Percentiles rank a stretch among this genome's conserved stretches.
Evolutionary conservation across 164 flowering plant species (phyloP).

Genomic region (Macadamia tetraphylla): DNA sequence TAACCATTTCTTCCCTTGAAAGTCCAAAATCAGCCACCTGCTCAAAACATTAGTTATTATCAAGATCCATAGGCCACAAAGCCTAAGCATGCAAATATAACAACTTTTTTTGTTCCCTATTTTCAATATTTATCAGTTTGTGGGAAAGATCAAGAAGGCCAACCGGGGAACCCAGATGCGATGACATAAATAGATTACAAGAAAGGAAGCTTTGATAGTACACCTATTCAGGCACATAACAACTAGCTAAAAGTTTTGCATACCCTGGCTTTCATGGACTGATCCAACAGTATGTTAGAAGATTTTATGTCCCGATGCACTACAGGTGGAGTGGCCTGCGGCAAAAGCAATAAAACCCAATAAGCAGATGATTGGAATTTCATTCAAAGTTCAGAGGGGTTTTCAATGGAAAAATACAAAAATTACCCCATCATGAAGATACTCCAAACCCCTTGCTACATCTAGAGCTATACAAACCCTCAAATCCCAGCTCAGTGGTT

Average conservation of each 20-base stretch:
- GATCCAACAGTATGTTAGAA: conserved; percentile 87
- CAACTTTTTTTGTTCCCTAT: neutral
- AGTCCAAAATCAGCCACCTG: conserved; percentile 99
- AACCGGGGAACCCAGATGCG: no score
- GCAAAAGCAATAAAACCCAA: neutral
- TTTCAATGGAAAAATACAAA: conserved; percentile 2
- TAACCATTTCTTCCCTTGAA: conserved; percentile 86
- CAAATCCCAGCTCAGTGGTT: conserved; percentile 72
- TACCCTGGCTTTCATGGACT: conserved; percentile 94
- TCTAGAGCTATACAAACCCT: conserved; percentile 83
- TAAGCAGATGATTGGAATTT: conserved; percentile 1
- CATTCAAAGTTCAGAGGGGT: neutral
- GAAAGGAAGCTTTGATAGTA: no score
- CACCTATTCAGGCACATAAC: no score
- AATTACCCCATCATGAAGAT: conserved; percentile 97
- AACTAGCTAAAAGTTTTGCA: conserved; percentile 7
- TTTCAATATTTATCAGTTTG: no score
- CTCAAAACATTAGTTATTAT: conserved; percentile 8
- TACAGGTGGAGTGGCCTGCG: conserved; percentile 93
- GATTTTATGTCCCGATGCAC: conserved; percentile 95
- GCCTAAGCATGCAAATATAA: neutral
- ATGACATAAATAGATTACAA: no score
- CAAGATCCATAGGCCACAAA: neutral
- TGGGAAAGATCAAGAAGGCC: no score
- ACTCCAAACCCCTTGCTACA: conserved; percentile 96